These are phyloP conservation scores for Solanum piurae DNA, from an alignment of 257 asterid genomes.

Conservation along the genomic window DNA sequence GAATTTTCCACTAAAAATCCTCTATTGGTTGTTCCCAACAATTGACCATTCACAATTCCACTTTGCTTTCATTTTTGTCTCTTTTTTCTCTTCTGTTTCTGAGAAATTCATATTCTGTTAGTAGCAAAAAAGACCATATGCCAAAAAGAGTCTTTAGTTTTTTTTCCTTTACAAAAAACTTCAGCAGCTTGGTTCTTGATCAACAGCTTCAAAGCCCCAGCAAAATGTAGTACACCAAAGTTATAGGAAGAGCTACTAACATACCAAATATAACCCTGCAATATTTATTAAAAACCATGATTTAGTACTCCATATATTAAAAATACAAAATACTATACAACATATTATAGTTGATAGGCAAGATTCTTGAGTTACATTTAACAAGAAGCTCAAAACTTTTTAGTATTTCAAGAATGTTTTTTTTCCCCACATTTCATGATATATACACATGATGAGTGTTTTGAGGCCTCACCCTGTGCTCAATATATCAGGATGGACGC, in stretches of 20 bases:
- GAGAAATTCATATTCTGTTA: conserved; percentile 17
- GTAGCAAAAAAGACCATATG: conserved; percentile 35
- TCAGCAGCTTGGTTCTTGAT: background rate
- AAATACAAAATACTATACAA: background rate
- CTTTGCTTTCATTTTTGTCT: background rate
- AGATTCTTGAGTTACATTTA: background rate
- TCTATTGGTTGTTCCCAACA: conserved; percentile 1
- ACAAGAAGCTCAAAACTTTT: background rate
- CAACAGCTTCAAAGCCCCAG: conserved; percentile 55
- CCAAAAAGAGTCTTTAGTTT: conserved; percentile 16
- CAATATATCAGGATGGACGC: conserved; percentile 38
- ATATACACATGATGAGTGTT: background rate
- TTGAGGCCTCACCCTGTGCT: conserved; percentile 34
- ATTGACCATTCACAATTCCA: conserved; percentile 1
- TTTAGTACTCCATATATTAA: background rate
- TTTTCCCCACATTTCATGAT: background rate
- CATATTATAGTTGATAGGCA: background rate
- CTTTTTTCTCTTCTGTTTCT: background rate
- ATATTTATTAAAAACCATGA: background rate
- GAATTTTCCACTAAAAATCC: conserved; percentile 1
- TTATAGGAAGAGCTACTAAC: conserved; percentile 84
- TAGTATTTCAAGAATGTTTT: background rate
- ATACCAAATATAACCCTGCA: conserved; percentile 95
- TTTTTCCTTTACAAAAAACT: conserved; percentile 12
- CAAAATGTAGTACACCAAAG: conserved; percentile 71